Conservation (phyloP, 1,284 basidiomycete species). For the Peniophora sp. region DNA sequence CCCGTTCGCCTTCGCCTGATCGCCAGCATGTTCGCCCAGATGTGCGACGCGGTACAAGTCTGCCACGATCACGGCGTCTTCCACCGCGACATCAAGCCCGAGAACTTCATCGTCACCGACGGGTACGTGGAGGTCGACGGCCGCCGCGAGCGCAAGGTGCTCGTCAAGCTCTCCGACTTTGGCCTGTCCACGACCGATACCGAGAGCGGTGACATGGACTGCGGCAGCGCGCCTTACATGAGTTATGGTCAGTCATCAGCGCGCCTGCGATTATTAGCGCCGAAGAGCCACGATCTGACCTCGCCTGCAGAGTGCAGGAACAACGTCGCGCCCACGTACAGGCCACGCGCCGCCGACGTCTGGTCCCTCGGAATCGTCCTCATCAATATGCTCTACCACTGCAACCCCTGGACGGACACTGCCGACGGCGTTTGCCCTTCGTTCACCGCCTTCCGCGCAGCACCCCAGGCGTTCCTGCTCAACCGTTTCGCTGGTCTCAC, state of each 20-base stretch:
- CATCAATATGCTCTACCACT: conserved; percentile 98
- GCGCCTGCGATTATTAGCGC: conserved; percentile 1
- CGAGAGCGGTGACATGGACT: conserved; percentile 93
- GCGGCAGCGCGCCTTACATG: conserved; percentile 99
- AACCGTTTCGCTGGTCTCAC: conserved; percentile 92
- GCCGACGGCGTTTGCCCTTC: conserved; percentile 68
- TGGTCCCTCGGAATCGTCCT: conserved; percentile 99
- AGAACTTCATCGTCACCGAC: conserved; percentile 91
- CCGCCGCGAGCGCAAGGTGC: conserved; percentile 63
- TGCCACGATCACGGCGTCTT: conserved; percentile 91
- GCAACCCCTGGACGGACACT: conserved; percentile 97
- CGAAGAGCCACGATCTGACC: background rate
- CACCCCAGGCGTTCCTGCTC: conserved; percentile 83
- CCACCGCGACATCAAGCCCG: conserved; percentile 98
- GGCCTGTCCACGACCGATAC: conserved; percentile 88
- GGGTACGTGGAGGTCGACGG: conserved; percentile 51
- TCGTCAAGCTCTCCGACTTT: conserved; percentile 96
- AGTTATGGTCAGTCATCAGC: conserved; percentile 67
- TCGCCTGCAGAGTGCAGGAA: conserved; percentile 82
- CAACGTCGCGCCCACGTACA: conserved; percentile 90
- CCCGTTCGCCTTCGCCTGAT: conserved; percentile 85
- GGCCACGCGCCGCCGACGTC: conserved; percentile 91
- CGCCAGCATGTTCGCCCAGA: conserved; percentile 93
- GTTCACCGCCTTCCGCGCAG: conserved; percentile 76
- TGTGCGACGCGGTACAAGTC: conserved; percentile 96